phyloP scores from a whole-genome alignment of 148 eudicot genomes.

The Silene latifolia region DNA sequence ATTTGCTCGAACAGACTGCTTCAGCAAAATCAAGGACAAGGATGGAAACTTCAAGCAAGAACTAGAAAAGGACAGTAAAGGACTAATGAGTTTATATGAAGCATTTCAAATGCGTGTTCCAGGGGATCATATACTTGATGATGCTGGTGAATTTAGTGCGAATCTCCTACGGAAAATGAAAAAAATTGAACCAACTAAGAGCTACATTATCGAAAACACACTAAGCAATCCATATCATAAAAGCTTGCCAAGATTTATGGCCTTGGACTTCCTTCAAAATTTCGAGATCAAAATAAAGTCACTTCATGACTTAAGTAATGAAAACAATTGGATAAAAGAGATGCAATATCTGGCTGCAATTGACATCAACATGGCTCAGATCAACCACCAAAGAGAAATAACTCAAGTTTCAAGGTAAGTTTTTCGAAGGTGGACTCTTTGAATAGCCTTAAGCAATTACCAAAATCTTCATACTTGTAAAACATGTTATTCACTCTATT shows the following conservation, averaged over 20 bases:
- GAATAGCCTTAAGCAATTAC: too few relatives aligned
- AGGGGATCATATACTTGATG: conserved; percentile 56
- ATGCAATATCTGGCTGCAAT: conserved; percentile 21
- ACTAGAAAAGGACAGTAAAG: conserved; percentile 33
- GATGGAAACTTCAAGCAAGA: conserved; percentile 36
- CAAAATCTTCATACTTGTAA: too few relatives aligned
- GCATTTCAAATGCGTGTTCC: conserved; percentile 50
- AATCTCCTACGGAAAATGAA: conserved; percentile 19
- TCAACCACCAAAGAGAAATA: conserved; percentile 33
- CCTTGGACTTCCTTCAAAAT: conserved; percentile 4
- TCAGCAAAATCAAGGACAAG: conserved; percentile 34
- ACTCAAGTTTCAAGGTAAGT: conserved; percentile 43
- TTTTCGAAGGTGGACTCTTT: too few relatives aligned
- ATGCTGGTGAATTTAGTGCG: conserved; percentile 37
- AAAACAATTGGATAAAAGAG: conserved; percentile 18
- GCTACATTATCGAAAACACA: conserved; percentile 22
- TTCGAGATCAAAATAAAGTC: conserved; percentile 12
- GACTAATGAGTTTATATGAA: conserved; percentile 54
- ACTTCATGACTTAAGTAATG: conserved; percentile 3
- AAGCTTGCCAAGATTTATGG: conserved; percentile 24
- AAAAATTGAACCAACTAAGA: conserved; percentile 16
- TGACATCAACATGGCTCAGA: conserved; percentile 27
- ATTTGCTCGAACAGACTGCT: conserved; percentile 31
- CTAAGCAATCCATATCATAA: conserved; percentile 38
- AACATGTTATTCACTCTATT: too few relatives aligned